phyloP scores from a whole-genome alignment of 257 asterid species.

The Buddleja alternifolia region DNA sequence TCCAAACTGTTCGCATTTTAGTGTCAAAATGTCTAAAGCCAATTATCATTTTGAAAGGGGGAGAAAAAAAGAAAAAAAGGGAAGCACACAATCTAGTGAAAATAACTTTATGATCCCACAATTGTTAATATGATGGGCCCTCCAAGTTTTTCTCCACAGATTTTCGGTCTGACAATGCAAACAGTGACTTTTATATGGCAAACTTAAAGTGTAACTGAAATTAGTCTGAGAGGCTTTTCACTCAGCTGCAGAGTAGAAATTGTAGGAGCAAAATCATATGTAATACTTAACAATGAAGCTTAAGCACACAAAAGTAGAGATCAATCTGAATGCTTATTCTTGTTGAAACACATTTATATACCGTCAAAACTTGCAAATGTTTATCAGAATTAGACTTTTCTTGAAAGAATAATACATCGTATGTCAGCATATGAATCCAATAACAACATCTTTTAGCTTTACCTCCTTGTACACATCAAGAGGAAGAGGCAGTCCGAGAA shows the following conservation, averaged over 20 bases:
- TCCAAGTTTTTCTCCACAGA: not conserved
- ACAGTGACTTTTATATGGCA: not conserved
- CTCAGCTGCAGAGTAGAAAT: not conserved
- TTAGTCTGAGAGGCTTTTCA: not conserved
- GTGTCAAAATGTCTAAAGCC: not conserved
- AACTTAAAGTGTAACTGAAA: conserved; percentile 12
- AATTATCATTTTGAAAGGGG: not conserved
- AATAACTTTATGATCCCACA: conserved; percentile 14
- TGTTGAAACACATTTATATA: not conserved
- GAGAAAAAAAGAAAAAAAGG: too few relatives aligned
- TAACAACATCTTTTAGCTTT: conserved; percentile 19
- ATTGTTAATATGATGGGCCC: not conserved
- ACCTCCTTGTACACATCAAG: conserved; percentile 96
- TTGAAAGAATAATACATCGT: not conserved
- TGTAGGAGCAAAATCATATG: not conserved
- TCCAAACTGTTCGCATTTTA: conserved; percentile 10
- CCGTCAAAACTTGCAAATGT: not conserved
- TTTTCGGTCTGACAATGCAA: not conserved
- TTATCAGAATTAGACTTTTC: not conserved
- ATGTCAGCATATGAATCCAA: not conserved
- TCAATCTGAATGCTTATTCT: not conserved
- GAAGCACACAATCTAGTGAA: conserved; percentile 4
- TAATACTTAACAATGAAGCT: too few relatives aligned
- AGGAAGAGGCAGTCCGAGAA: conserved; percentile 81
- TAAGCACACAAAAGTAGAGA: not conserved